These are phyloP conservation scores for Coelastrella sp. DNA, from an alignment of 139 green algal species.

Conservation along the genomic window DNA sequence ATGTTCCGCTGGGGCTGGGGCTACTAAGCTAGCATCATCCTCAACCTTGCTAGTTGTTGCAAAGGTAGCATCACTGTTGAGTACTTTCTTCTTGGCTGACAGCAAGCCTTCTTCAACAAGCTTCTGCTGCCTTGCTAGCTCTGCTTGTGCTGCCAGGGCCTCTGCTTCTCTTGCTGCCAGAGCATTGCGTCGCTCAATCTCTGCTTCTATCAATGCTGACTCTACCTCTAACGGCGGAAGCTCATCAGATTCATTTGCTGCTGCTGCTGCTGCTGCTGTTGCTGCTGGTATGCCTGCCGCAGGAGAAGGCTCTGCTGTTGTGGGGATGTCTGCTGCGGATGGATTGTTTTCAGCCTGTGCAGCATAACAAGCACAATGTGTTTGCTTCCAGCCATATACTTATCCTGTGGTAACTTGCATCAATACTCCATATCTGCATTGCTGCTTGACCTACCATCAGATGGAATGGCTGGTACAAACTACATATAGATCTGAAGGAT, in stretches of 20 bases:
- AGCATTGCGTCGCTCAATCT: slow-evolving; percentile 38
- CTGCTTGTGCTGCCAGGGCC: slow-evolving; percentile 44
- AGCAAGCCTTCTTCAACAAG: slow-evolving; percentile 49
- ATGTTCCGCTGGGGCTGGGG: too few relatives aligned
- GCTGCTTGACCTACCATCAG: too few relatives aligned
- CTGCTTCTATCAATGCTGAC: slow-evolving; percentile 35
- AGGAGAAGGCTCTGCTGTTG: background rate
- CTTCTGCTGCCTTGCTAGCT: slow-evolving; percentile 24
- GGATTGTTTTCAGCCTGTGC: background rate
- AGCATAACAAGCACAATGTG: background rate
- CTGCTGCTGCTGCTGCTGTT: background rate
- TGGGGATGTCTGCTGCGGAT: background rate
- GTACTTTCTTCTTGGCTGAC: slow-evolving; percentile 46
- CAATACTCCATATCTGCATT: too few relatives aligned
- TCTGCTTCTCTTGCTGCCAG: slow-evolving; percentile 32
- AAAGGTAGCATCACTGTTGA: background rate
- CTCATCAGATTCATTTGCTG: background rate
- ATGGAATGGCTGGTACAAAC: too few relatives aligned
- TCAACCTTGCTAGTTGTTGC: too few relatives aligned
- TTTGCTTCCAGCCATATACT: too few relatives aligned
- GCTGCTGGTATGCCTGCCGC: background rate
- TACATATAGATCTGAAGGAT: too few relatives aligned
- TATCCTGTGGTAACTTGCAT: too few relatives aligned
- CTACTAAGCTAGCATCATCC: too few relatives aligned
- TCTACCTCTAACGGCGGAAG: slow-evolving; percentile 32